Percentiles rank a stretch among this genome's conserved stretches.
phyloP scores from a whole-genome alignment of 345 rosid genomes.

The Salix brachista region DNA sequence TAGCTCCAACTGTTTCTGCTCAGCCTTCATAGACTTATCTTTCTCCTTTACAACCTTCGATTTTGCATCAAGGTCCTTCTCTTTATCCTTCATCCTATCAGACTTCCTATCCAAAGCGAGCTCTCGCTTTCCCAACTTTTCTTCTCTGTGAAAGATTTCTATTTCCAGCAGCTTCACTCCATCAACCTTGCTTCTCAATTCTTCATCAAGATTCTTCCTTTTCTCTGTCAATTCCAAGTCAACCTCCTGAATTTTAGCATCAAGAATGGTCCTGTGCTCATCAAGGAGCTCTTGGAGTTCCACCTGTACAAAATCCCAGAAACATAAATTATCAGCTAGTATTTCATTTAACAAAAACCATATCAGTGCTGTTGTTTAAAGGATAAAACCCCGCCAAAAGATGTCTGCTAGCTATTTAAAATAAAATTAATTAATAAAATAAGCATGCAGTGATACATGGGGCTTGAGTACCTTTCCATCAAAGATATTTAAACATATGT shows the following conservation, averaged over 20 bases:
- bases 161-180: constrained; percentile 44
- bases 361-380: background rate
- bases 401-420: too few species aligned
- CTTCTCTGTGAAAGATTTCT: constrained; percentile 51
- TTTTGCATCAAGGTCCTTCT: constrained; percentile 59
- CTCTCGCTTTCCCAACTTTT: constrained; percentile 52
- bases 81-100: constrained; percentile 67
- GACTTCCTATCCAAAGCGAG: constrained; percentile 47
- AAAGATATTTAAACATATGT: too few species aligned
- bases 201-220: constrained; percentile 55
- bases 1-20: constrained; percentile 55
- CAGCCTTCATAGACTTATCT: constrained; percentile 52
- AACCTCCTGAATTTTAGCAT: constrained; percentile 48
- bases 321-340: constrained; percentile 5
- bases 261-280: constrained; percentile 52
- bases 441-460: too few species aligned
- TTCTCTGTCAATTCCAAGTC: constrained; percentile 53
- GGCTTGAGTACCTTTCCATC: too few species aligned
- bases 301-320: constrained; percentile 37
- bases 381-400: too few species aligned
- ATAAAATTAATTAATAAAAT: too few species aligned
- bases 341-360: background rate
- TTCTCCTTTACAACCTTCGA: constrained; percentile 49
- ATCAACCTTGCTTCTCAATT: constrained; percentile 45
- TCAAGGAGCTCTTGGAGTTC: constrained; percentile 66